A percentile compares a stretch with the other conserved stretches of the same genome.
These are phyloP conservation scores for Chloranthus sessilifolius DNA, from an alignment of 164 flowering plant genomes.

Conservation along the genomic window DNA sequence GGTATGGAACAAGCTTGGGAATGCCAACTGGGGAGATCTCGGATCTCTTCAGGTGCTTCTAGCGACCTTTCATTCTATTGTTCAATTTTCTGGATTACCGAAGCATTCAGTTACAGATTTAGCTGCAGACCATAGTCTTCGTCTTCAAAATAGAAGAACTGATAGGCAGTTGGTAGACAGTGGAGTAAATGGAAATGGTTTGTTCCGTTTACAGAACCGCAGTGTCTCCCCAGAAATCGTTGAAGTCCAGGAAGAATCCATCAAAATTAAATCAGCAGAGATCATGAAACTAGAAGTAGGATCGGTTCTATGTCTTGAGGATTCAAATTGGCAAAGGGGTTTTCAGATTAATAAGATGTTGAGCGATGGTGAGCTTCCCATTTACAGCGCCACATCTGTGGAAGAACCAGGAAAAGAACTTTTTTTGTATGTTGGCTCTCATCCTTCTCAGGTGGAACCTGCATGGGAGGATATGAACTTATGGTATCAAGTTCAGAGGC, in stretches of 20 bases:
- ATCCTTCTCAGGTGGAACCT: constrained; percentile 81
- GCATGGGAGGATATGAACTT: constrained; percentile 88
- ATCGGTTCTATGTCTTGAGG: constrained; percentile 76
- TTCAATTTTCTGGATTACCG: constrained; percentile 60
- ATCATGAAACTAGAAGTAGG: constrained; percentile 55
- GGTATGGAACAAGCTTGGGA: constrained; percentile 94
- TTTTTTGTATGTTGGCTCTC: constrained; percentile 71
- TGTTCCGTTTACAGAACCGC: constrained; percentile 43
- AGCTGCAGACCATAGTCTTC: constrained; percentile 65
- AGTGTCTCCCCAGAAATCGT: constrained; percentile 69
- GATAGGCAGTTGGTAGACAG: constrained; percentile 54
- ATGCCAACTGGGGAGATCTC: constrained; percentile 92
- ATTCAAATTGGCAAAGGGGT: constrained; percentile 57
- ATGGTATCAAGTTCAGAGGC: constrained; percentile 96
- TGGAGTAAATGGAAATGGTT: constrained; percentile 48
- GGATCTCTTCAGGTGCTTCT: constrained; percentile 71
- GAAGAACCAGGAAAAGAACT: constrained; percentile 58
- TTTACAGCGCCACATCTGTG: constrained; percentile 50
- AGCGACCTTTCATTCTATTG: constrained; percentile 72
- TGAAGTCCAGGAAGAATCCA: constrained; percentile 56
- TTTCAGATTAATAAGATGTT: constrained; percentile 56
- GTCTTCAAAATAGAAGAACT: constrained; percentile 59
- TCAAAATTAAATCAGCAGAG: constrained; percentile 34
- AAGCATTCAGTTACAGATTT: constrained; percentile 68
- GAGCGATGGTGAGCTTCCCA: constrained; percentile 36